Conservation (phyloP, 108 stramenopile genomes). For the Schizochytrium sp. region DNA sequence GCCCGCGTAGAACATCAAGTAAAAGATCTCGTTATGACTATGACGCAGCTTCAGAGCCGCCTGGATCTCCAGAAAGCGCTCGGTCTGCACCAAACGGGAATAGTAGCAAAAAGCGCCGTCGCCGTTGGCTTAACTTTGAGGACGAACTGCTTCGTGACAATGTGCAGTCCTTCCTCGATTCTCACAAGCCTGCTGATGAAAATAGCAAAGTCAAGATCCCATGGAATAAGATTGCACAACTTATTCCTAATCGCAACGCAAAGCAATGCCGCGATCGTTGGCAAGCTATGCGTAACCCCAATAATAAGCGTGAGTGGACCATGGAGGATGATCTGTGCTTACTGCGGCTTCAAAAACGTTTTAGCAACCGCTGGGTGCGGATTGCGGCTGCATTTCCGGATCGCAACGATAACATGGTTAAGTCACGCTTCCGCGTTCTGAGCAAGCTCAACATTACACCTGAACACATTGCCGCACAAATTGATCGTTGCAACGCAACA, state of each 20-base stretch:
- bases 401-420: constrained; percentile 56
- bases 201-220: not conserved
- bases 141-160: constrained; percentile 16
- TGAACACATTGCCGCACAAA: not conserved
- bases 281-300: not conserved
- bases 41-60: constrained; percentile 13
- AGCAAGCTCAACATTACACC: constrained; percentile 21
- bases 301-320: constrained; percentile 41
- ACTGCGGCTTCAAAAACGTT: constrained; percentile 31
- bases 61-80: not conserved
- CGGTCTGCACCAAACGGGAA: not conserved
- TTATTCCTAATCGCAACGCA: constrained; percentile 12
- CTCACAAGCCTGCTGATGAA: not conserved
- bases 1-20: not conserved
- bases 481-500: not conserved
- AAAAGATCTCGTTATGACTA: not conserved
- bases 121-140: constrained; percentile 28
- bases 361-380: constrained; percentile 32
- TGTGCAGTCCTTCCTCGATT: constrained; percentile 3
- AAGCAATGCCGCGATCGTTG: constrained; percentile 60
- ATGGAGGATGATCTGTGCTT: constrained; percentile 12
- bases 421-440: constrained; percentile 46
- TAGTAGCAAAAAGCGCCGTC: not conserved
- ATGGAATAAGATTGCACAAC: constrained; percentile 44
- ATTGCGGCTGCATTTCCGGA: constrained; percentile 8